These are phyloP conservation scores for Penicillium verrucosum DNA, from an alignment of 2,329 filamentous ascomycete genomes.

Conservation along the genomic window DNA sequence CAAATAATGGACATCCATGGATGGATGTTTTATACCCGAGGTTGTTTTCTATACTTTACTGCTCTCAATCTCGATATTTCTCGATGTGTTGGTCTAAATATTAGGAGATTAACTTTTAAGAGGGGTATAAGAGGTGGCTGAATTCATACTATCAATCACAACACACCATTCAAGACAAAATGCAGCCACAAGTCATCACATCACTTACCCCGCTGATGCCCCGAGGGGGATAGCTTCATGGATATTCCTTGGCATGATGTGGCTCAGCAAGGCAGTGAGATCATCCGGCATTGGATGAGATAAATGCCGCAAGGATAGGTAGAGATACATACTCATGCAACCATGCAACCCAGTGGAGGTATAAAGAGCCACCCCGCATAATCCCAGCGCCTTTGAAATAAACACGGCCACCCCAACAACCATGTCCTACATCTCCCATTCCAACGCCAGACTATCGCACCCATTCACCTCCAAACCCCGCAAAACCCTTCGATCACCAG, in stretches of 20 bases:
- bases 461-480: conserved; percentile 13
- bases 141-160: neutral
- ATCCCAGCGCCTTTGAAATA: neutral
- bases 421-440: conserved; percentile 19
- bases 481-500: conserved; percentile 17
- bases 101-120: neutral
- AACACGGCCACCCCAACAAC: neutral
- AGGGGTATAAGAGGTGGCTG: neutral
- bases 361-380: neutral
- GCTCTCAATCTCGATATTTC: too few species aligned
- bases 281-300: neutral
- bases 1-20: neutral
- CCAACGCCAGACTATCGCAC: conserved; percentile 18
- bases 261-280: conserved; percentile 2
- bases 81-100: too few species aligned
- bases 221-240: neutral
- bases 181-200: neutral
- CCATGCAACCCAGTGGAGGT: neutral
- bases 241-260: conserved; percentile 4
- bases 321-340: neutral
- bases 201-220: neutral
- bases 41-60: neutral
- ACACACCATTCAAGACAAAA: neutral
- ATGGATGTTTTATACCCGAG: neutral
- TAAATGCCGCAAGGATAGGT: conserved; percentile 6